These are phyloP conservation scores for Candida sp. DNA, from an alignment of 1,139 yeast genomes.

Conservation along the genomic window DNA sequence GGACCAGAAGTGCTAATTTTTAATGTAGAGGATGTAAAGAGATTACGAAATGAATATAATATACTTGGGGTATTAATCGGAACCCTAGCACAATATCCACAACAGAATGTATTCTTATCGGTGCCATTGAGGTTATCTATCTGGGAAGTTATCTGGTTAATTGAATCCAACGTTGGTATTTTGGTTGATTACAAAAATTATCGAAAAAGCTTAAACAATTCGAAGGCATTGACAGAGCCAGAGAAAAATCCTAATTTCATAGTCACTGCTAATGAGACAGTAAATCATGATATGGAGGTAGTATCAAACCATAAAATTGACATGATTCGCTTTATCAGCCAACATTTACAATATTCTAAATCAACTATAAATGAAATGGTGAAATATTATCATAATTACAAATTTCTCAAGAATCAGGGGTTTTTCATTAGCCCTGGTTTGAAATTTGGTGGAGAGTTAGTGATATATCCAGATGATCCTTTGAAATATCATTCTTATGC, in stretches of 20 bases:
- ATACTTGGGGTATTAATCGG: constrained; percentile 80
- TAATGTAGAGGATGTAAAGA: constrained; percentile 48
- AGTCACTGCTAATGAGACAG: constrained; percentile 5
- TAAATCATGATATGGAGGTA: constrained; percentile 6
- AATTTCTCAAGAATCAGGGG: constrained; percentile 41
- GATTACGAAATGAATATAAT: constrained; percentile 45
- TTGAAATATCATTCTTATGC: constrained; percentile 74
- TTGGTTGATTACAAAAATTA: constrained; percentile 27
- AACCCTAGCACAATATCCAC: constrained; percentile 83
- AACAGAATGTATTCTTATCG: constrained; percentile 83
- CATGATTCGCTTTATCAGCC: constrained; percentile 6
- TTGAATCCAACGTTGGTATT: constrained; percentile 37
- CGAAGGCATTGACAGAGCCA: too few relatives aligned
- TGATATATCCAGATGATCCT: constrained; percentile 96
- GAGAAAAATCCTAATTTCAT: constrained; percentile 5
- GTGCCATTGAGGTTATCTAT: constrained; percentile 71
- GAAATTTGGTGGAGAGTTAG: constrained; percentile 84
- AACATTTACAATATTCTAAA: constrained; percentile 4
- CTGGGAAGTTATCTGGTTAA: constrained; percentile 73
- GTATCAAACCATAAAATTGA: constrained; percentile 5
- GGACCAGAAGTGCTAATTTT: constrained; percentile 49
- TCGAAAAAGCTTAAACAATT: constrained; percentile 5
- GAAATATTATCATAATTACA: constrained; percentile 17
- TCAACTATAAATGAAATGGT: constrained; percentile 5
- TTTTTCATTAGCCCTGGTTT: constrained; percentile 78